Conservation (phyloP, 441 rosid genomes). For the Kokia cookei region DNA sequence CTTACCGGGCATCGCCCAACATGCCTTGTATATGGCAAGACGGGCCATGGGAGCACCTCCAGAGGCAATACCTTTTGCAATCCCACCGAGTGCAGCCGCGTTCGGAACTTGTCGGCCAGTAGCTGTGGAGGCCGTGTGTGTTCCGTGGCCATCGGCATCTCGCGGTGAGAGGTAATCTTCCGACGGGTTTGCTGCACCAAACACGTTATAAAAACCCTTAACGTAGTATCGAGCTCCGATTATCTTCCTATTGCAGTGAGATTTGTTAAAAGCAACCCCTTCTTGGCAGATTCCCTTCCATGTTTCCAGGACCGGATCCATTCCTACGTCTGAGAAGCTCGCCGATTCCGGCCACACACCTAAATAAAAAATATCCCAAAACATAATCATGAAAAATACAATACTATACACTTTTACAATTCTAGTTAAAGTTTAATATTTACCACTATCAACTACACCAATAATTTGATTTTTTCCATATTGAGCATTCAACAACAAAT, state of each 20-base stretch:
- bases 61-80: constrained; percentile 56
- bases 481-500: constrained; percentile 38
- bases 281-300: constrained; percentile 84
- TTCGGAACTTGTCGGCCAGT: constrained; percentile 42
- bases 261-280: constrained; percentile 52
- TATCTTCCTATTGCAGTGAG: constrained; percentile 76
- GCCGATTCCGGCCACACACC: constrained; percentile 91
- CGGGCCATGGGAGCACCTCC: constrained; percentile 80
- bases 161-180: constrained; percentile 64
- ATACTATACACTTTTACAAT: no score
- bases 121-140: constrained; percentile 73
- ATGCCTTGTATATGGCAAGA: constrained; percentile 69
- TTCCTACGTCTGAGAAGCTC: constrained; percentile 68
- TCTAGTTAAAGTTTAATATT: background rate
- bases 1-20: constrained; percentile 58
- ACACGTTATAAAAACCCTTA: constrained; percentile 36
- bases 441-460: constrained; percentile 78
- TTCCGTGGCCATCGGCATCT: constrained; percentile 77
- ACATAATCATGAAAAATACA: no score
- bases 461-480: constrained; percentile 60
- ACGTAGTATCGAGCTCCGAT: constrained; percentile 75
- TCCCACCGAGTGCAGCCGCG: constrained; percentile 49
- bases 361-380: constrained; percentile 1
- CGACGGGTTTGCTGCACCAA: constrained; percentile 40
- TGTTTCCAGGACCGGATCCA: constrained; percentile 66